Percentiles rank a stretch among this genome's conserved stretches.
Evolutionary conservation across 495 filamentous ascomycete genomes (phyloP).

Genomic region (Aspergillus carlsbadensis): DNA sequence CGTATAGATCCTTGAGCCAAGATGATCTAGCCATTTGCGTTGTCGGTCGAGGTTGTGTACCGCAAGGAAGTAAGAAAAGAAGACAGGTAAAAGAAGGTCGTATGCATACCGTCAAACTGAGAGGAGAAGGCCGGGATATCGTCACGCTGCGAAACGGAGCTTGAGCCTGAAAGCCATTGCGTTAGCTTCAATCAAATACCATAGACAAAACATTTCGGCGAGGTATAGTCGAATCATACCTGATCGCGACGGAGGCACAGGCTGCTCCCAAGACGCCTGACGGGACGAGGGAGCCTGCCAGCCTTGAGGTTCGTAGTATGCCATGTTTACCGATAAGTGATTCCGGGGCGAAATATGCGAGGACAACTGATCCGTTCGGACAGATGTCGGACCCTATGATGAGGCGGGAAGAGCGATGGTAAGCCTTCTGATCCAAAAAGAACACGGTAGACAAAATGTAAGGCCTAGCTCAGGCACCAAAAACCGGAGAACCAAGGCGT

Average conservation of each 20-base stretch:
- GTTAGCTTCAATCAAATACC: conserved; percentile 4
- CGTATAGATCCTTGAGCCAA: not conserved
- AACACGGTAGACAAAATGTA: not conserved
- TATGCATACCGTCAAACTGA: conserved; percentile 82
- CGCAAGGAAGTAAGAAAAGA: not conserved
- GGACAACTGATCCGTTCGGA: conserved; percentile 32
- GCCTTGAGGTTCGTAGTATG: conserved; percentile 86
- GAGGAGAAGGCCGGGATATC: conserved; percentile 78
- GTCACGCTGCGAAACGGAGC: conserved; percentile 72
- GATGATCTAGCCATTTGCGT: not conserved
- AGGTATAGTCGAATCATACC: conserved; percentile 52
- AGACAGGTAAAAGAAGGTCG: not conserved
- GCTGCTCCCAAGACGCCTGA: conserved; percentile 78
- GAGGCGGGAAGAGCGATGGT: not conserved
- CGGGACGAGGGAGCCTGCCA: conserved; percentile 68
- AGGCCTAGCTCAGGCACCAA: not conserved
- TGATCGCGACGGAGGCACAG: conserved; percentile 81
- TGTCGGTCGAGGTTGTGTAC: not conserved
- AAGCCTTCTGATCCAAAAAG: conserved; percentile 2
- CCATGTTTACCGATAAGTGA: conserved; percentile 54
- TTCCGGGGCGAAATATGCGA: conserved; percentile 22
- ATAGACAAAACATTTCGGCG: not conserved
- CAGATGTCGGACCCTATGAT: conserved; percentile 9
- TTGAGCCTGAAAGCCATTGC: conserved; percentile 58
- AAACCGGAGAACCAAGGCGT: not conserved